Conservation (phyloP, 1,139 yeast species). For the Magnusiomyces clavatus region DNA sequence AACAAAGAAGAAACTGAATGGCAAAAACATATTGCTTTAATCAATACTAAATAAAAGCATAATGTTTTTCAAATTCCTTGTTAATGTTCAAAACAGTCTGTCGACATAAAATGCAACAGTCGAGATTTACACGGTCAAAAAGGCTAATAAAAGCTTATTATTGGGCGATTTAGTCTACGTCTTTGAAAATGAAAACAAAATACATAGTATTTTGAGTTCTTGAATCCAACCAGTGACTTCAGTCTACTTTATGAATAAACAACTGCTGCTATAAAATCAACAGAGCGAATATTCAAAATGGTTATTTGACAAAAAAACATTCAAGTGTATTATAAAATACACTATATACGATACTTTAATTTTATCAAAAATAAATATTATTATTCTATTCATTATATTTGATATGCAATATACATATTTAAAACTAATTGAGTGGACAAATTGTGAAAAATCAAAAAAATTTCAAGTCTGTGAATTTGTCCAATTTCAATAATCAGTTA, state of each 20-base stretch:
- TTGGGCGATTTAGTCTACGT: neutral
- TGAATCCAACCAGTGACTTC: neutral
- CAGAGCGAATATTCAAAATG: constrained; percentile 13
- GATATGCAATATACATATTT: too few species aligned
- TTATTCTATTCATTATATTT: too few species aligned
- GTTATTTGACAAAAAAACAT: constrained; percentile 16
- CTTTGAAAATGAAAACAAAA: neutral
- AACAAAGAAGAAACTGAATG: too few species aligned
- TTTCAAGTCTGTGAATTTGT: too few species aligned
- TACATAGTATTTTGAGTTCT: neutral
- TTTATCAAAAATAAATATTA: too few species aligned
- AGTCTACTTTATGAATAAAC: constrained; percentile 1
- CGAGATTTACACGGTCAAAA: constrained; percentile 17
- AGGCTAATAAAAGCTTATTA: constrained; percentile 22
- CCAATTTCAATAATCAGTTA: too few species aligned
- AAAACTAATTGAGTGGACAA: too few species aligned
- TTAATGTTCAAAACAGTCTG: neutral
- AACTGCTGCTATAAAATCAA: neutral
- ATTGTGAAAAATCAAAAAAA: too few species aligned
- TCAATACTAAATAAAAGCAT: too few species aligned
- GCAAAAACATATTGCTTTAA: too few species aligned
- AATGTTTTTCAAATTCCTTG: too few species aligned
- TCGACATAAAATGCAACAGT: constrained; percentile 8
- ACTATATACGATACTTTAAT: too few species aligned
- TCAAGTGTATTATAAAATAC: neutral